Evolutionary conservation across 139 green algal species (phyloP), one percentile per base, ranked within the genome.

Genomic region (Coelastrella sp.): DNA sequence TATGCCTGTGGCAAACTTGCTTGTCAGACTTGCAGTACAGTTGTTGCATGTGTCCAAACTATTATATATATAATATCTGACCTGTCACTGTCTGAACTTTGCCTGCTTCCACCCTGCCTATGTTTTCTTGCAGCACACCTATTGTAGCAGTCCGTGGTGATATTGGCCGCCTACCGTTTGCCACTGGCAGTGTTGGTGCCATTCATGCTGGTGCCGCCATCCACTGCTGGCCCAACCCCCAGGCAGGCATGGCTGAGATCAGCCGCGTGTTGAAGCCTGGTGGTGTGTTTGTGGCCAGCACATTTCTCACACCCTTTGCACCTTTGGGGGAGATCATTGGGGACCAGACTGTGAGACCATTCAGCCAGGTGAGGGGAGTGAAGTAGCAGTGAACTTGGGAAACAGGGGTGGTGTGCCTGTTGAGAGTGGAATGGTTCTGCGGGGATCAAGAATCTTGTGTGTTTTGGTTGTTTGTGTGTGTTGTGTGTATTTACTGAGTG

Each of bases 191-290:
- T 15, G 78, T 99, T n/a, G 90, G 92, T 23, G 97, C 91, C 38
- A 94, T 99, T 17, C 96, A 99, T 87, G 97, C 97, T 25, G 96
- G 96, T 34, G 97, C 97, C 5, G 97, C 97, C 69, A 95, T 99
- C 43, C 97, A 99, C 91, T 99, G 97, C 92, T 99, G 97, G 97
- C 75, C 82, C 35, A 75, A 81, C 35, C 85, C 78, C 7, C 77
- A 92, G 85, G 82, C 87, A 2, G 91, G 91, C 2, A 71, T 98
- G 62, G 95, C 94, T 15, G 97, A 99, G 89, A 98, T 99, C 68
- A 92, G 82, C 43, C 88, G 97, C 4, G 95, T 98, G 78, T 85
- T 99, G 86, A 85, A 89, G n/a, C 96, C 97, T 3, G 97, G 96
- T 3, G 97, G 96, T 37, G 89, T 98, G 38, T 98, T 99, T 92